Conservation (phyloP, 352 stramenopile species). For the Phytophthora constricta region DNA sequence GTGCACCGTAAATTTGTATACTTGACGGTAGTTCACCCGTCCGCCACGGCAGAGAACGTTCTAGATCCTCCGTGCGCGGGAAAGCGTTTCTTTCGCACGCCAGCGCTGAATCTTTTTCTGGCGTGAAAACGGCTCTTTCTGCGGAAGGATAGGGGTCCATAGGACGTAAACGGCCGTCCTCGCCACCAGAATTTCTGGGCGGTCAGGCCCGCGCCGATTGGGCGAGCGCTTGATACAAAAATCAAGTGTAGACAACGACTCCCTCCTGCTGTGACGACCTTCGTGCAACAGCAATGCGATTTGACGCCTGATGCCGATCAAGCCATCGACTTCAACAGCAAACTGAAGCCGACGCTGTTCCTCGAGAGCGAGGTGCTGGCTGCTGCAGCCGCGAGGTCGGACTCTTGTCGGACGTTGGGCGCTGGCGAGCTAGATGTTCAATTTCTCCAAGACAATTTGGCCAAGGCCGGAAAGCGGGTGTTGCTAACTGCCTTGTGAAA, state of each 20-base stretch:
- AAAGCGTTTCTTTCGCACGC: conserved; percentile 29
- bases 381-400: too few relatives aligned
- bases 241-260: not conserved
- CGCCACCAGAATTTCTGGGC: not conserved
- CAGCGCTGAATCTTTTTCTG: conserved; percentile 29
- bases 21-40: not conserved
- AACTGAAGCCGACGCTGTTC: too few relatives aligned
- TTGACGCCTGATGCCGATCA: too few relatives aligned
- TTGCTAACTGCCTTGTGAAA: too few relatives aligned
- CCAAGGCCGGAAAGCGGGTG: too few relatives aligned
- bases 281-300: too few relatives aligned
- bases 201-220: not conserved
- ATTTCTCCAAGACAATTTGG: too few relatives aligned
- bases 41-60: conserved; percentile 29
- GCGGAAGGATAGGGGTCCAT: not conserved
- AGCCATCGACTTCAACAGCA: too few relatives aligned
- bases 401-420: too few relatives aligned
- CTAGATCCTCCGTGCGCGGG: conserved; percentile 38
- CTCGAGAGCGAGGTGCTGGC: too few relatives aligned
- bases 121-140: conserved; percentile 7
- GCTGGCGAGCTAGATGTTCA: too few relatives aligned
- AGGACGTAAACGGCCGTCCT: not conserved
- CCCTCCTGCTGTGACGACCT: too few relatives aligned
- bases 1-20: not conserved
- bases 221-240: not conserved